Evolutionary conservation across 176 grass and related monocot genomes (phyloP).

Genomic region (Oryza meyeriana): DNA sequence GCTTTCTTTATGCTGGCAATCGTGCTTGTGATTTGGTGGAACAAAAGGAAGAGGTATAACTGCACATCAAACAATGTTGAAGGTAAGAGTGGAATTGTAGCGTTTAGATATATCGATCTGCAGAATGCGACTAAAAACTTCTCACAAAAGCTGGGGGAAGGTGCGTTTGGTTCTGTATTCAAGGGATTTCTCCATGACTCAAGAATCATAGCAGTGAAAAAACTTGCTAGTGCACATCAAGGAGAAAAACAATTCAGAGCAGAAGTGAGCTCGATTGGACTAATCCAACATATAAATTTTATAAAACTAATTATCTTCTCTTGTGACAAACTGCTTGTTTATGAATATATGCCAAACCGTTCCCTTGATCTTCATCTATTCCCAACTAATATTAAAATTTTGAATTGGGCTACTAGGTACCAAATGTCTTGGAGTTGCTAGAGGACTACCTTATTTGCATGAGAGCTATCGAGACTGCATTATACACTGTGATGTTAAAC

Average conservation of each 20-base stretch:
- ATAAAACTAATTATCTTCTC: conserved; percentile 22
- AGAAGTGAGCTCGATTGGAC: conserved; percentile 19
- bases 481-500: conserved; percentile 34
- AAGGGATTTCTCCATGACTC: conserved; percentile 46
- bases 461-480: conserved; percentile 44
- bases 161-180: conserved; percentile 53
- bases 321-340: conserved; percentile 2
- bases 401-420: conserved; percentile 45
- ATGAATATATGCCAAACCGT: conserved; percentile 10
- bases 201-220: conserved; percentile 49
- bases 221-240: conserved; percentile 34
- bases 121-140: conserved; percentile 49
- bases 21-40: conserved; percentile 3
- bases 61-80: conserved; percentile 18
- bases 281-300: conserved; percentile 31
- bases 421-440: conserved; percentile 42
- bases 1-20: not conserved
- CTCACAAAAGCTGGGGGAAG: conserved; percentile 43
- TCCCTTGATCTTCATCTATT: conserved; percentile 29
- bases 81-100: conserved; percentile 16
- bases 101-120: conserved; percentile 43
- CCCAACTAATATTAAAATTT: not conserved
- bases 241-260: conserved; percentile 47
- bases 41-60: not conserved
- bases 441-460: conserved; percentile 56